Base-by-base conservation (phyloP, 2,329 filamentous ascomycete genomes). In the Cordyceps fumosorosea region DNA sequence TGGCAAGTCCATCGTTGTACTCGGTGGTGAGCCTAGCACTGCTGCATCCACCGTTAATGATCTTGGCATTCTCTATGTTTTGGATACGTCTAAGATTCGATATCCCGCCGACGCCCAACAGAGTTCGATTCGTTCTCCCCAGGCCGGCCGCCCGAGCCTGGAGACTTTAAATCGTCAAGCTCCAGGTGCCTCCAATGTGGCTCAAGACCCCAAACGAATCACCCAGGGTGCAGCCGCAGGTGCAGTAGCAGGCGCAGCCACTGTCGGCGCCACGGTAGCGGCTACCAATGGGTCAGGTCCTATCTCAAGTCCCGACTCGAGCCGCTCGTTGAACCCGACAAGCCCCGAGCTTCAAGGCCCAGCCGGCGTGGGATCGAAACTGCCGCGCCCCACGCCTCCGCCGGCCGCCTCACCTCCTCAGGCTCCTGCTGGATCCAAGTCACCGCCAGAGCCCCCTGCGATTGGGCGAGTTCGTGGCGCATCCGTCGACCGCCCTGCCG, bases 21-120 rank as follows among this genome's bases (percentile, higher is more conserved):
- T 98, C 37, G 96, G 91, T 44, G 95, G 95, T 66, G 96, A 99
- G 74, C 95, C 95, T 16, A 98, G 93, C 73, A 93, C 92, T 18
- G 89, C 91, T 32, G 85, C 89, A 0, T 85, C 89, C 54, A 87
- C 95, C 69, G 85, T 90, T 37, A 88, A 88, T 64, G 95, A 99
- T 72, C 80, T 99, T 58, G 91, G 90, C 63, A 84, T 96, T 69
- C 89, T 91, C 42, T 99, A 98, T 74, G 84, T 97, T 66, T 80
- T 99, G 64, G 95, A 99, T 74, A 99, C 95, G 10, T 88, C 86
- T 54, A 99, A 99, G 76, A 99, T 99, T 67, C 86, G 95, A 66
- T 99, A 99, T 74, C 95, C 95, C 1, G 93, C 90, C 67, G 93
- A 97, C 69, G 76, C 80, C 5, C 81, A 80, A 65, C 56, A 60